Conservation (phyloP, 352 stramenopile species). For the Pythium utonaiense region DNA sequence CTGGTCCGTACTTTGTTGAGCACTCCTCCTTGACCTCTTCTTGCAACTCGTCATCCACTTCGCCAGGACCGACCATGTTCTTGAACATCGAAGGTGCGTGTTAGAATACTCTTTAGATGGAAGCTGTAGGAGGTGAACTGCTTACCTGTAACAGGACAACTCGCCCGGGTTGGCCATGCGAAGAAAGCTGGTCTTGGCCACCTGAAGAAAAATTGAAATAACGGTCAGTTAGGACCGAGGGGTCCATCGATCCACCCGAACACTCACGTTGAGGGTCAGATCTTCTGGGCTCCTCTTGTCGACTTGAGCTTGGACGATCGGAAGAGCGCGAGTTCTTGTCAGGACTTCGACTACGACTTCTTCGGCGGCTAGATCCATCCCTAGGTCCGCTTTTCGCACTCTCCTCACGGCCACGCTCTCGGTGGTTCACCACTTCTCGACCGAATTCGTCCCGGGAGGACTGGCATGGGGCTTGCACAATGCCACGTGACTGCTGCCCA, state of each 20-base stretch:
- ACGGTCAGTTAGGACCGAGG: too few species aligned
- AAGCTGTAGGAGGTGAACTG: background rate
- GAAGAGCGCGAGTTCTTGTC: background rate
- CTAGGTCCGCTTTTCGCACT: too few species aligned
- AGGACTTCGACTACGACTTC: conserved; percentile 14
- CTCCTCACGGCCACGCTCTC: too few species aligned
- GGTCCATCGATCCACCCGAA: background rate
- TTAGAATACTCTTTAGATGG: background rate
- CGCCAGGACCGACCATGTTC: conserved; percentile 90
- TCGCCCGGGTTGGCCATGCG: conserved; percentile 5
- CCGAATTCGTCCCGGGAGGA: conserved; percentile 27
- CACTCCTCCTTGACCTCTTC: conserved; percentile 89
- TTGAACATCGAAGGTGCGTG: conserved; percentile 18
- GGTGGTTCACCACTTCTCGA: conserved; percentile 6
- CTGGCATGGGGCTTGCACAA: background rate
- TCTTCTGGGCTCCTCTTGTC: background rate
- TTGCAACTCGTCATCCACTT: conserved; percentile 87
- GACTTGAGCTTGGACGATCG: background rate
- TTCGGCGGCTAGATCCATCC: background rate
- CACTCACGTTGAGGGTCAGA: background rate
- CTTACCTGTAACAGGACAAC: conserved; percentile 39
- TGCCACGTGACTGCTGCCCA: background rate
- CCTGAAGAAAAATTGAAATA: background rate
- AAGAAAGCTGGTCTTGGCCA: background rate
- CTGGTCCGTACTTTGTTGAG: conserved; percentile 71